A percentile compares a stretch with the other conserved stretches of the same genome.
Conservation (phyloP, 345 rosid species). For the Abelmoschus esculentus region DNA sequence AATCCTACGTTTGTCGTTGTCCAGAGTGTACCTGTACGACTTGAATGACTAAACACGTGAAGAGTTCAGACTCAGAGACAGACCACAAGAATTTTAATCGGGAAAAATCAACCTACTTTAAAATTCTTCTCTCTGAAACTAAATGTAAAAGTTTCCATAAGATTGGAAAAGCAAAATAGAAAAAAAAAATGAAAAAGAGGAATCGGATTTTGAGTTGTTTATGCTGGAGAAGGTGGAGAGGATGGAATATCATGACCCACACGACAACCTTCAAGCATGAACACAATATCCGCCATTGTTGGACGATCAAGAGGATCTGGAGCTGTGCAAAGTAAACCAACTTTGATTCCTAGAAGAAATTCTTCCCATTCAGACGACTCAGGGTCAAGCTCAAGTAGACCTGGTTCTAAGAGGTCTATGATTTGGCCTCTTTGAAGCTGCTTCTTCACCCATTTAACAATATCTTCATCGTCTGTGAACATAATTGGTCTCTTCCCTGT, state of each 20-base stretch:
- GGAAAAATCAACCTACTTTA: too few species aligned
- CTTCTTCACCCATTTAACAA: slow-evolving; percentile 96
- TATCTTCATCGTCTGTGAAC: slow-evolving; percentile 91
- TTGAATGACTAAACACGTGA: too few species aligned
- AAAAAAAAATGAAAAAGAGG: too few species aligned
- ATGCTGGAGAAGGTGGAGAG: too few species aligned
- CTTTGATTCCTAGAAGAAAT: slow-evolving; percentile 86
- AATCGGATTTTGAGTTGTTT: too few species aligned
- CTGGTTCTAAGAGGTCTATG: slow-evolving; percentile 77
- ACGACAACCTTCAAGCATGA: slow-evolving; percentile 99
- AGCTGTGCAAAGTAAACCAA: slow-evolving; percentile 85
- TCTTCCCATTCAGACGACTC: slow-evolving; percentile 99
- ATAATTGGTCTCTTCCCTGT: slow-evolving; percentile 88
- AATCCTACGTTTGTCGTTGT: too few species aligned
- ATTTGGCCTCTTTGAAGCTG: slow-evolving; percentile 87
- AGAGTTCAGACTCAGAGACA: too few species aligned
- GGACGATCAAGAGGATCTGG: slow-evolving; percentile 86
- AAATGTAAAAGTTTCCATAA: too few species aligned
- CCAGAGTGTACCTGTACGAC: too few species aligned
- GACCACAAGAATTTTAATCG: too few species aligned
- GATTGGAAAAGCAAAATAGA: too few species aligned
- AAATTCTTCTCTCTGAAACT: too few species aligned
- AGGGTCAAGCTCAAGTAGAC: slow-evolving; percentile 83
- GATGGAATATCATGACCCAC: slow-evolving; percentile 80
- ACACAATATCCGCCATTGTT: slow-evolving; percentile 73